Percentiles rank a stretch among this genome's conserved stretches.
Conservation (phyloP, 371 early-diverging fungal genomes). For the Rhizopus delemar region DNA sequence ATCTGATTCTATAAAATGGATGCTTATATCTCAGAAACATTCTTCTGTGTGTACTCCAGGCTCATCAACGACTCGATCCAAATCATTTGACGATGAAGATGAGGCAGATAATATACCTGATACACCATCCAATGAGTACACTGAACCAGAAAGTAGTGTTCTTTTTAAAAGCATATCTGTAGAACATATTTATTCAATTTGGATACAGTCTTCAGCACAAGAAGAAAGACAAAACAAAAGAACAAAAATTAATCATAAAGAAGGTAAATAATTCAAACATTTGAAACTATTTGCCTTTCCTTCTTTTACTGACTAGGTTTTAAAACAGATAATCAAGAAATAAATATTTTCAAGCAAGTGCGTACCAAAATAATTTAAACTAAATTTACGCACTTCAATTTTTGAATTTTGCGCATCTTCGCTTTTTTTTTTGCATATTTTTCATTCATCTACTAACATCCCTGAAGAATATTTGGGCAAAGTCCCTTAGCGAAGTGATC, state of each 20-base stretch:
- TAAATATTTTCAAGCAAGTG: constrained; percentile 15
- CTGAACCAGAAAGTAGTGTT: not conserved
- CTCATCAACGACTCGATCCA: not conserved
- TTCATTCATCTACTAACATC: too few species aligned
- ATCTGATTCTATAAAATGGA: constrained; percentile 21
- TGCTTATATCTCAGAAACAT: not conserved
- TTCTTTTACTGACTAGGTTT: not conserved
- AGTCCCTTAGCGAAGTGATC: too few species aligned
- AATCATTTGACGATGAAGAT: constrained; percentile 9
- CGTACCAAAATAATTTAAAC: constrained; percentile 6
- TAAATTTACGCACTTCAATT: too few species aligned
- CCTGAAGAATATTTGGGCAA: too few species aligned
- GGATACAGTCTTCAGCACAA: constrained; percentile 6
- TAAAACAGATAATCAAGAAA: not conserved
- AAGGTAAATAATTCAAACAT: not conserved
- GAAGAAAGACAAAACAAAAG: constrained; percentile 1
- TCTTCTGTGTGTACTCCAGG: not conserved
- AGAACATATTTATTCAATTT: constrained; percentile 25
- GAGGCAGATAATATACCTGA: constrained; percentile 6
- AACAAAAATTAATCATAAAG: constrained; percentile 1
- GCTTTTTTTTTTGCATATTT: too few species aligned
- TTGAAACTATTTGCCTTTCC: not conserved
- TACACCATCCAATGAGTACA: not conserved
- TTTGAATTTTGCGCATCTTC: too few species aligned
- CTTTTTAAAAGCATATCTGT: constrained; percentile 15